Evolutionary conservation across 352 stramenopile genomes (phyloP), one percentile per base, ranked within the genome.

Genomic region (Globisporangium cylindrosporum): DNA sequence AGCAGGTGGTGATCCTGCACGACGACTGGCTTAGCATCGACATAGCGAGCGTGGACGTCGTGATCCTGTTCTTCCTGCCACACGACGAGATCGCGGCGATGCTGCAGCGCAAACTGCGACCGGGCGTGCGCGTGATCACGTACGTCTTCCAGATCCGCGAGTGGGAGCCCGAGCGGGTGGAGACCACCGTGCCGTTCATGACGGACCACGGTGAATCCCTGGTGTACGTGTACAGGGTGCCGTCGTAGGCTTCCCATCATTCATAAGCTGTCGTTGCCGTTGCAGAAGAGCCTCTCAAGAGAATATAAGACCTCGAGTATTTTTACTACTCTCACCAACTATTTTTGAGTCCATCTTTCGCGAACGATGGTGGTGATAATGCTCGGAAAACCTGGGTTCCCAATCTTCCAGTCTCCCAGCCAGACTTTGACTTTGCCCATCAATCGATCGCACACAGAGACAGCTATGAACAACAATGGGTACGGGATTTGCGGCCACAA

Each of bases 401-500:
- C 54, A 48, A 9, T 60, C 27, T 4, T 7, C 29, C 29, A 32
- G 29, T 7, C 29, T 32, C 29, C 15, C 12, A 20, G 4, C 12
- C 38, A 43, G 53, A 58, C 22, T 32, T 25, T 18, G 51, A 49
- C 41, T 20, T n/a, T 32, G 1, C 18, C 12, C 38, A 20, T 41
- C 32, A 8, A 51, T 29, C 56, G 12, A 25, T 46, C 49, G 25
- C 15, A 32, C 15, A 4, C 53, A 24, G 14, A 20, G 27, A n/a
- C 4, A 59, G 15, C 20, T 25, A 86, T 86, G 77, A 77, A 75
- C 63, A 77, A 73, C 63, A 58, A 74, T 34, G 87, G 87, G 8
- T 93, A 85, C 60, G 87, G 87, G 49, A 82, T 93, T 51, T 92
- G 85, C 57, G 85, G 87, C 3, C 87, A 93, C 80, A 93, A 93